Evolutionary conservation across 1,139 yeast genomes (phyloP).

Genomic region (Ogataea hybrid): DNA sequence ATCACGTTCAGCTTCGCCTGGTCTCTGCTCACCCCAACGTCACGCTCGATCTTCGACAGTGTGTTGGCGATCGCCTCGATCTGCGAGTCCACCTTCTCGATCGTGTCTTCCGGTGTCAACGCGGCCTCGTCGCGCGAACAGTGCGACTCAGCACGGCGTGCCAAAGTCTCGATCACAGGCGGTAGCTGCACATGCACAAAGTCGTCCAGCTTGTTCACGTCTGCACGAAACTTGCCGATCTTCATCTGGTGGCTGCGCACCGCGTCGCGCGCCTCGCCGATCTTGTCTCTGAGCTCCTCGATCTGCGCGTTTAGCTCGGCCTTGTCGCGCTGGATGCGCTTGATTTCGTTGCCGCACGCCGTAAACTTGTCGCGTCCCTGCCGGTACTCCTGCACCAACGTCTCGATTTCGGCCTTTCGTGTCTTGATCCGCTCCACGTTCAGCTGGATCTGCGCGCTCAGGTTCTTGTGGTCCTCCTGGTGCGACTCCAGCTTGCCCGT

Average conservation of each 20-base stretch:
- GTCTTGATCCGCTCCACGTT: conserved; percentile 19
- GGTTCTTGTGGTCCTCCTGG: conserved; percentile 19
- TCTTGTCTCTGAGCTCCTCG: conserved; percentile 33
- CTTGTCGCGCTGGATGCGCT: conserved; percentile 9
- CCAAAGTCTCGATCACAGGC: conserved; percentile 31
- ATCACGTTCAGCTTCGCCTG: conserved; percentile 38
- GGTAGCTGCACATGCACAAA: conserved; percentile 32
- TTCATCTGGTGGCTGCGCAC: conserved; percentile 18
- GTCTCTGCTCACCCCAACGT: conserved; percentile 43
- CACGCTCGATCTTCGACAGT: conserved; percentile 38
- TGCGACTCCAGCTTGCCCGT: conserved; percentile 34
- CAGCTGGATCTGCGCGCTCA: conserved; percentile 16
- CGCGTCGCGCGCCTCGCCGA: conserved; percentile 22
- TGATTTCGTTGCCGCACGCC: conserved; percentile 8
- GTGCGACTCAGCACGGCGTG: conserved; percentile 35
- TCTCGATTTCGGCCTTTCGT: conserved; percentile 11
- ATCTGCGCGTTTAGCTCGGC: conserved; percentile 16
- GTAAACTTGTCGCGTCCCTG: conserved; percentile 11
- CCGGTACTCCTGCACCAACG: conserved; percentile 6
- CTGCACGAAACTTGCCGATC: conserved; percentile 18
- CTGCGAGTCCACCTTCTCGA: conserved; percentile 37
- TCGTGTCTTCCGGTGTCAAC: conserved; percentile 29
- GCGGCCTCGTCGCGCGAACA: conserved; percentile 36
- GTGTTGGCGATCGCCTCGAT: conserved; percentile 34
- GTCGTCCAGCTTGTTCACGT: conserved; percentile 28